phyloP scores from a whole-genome alignment of 2,329 filamentous ascomycete species.

The Nemania serpens region DNA sequence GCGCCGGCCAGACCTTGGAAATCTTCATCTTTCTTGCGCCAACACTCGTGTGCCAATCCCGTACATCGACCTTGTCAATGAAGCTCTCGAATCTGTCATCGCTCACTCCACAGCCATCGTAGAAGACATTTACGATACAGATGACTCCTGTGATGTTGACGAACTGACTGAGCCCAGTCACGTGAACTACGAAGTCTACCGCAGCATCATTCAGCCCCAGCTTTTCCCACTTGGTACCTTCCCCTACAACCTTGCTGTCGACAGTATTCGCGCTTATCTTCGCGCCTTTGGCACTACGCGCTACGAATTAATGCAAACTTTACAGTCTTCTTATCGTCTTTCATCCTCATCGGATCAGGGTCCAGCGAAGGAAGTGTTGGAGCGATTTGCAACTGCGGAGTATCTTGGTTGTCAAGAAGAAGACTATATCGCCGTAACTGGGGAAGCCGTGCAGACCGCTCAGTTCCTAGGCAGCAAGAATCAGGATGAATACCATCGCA shows the following conservation, averaged over 20 bases:
- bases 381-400: neutral
- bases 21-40: neutral
- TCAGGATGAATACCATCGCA: neutral
- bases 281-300: neutral
- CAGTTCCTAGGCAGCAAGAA: neutral
- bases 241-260: constrained; percentile 2
- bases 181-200: neutral
- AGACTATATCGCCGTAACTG: neutral
- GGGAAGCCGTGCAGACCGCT: neutral
- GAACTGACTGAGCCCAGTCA: neutral
- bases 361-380: neutral
- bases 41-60: neutral
- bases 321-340: neutral
- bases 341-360: neutral
- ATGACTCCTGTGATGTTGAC: neutral
- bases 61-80: neutral
- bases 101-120: neutral
- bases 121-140: neutral
- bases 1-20: neutral
- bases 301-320: neutral
- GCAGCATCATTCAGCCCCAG: neutral
- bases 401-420: neutral
- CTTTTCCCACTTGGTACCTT: neutral
- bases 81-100: constrained; percentile 2
- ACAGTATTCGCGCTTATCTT: neutral